Evolutionary conservation across 345 rosid species (phyloP), one percentile per base, ranked within the genome.

Genomic region (Hibiscus mutabilis): DNA sequence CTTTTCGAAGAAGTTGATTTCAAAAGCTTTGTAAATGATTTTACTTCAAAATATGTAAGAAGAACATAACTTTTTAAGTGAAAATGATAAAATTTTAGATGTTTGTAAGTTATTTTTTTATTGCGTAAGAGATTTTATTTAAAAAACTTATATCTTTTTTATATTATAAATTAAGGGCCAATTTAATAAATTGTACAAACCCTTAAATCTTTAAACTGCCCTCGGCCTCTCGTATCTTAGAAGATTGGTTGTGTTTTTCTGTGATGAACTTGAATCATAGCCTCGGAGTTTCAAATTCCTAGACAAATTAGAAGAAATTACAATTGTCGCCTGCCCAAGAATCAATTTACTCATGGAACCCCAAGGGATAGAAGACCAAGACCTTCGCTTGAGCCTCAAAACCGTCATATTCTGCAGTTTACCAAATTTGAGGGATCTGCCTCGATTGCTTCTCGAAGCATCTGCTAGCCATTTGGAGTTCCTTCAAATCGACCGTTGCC

Each of bases 291-390:
- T 60, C 19, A 60, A 60, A 16, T 31, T 6, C 21, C 44, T 60
- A 16, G 2, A 7, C 65, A 60, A 60, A 29, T 60, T 60, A 16
- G 44, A 60, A 12, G 21, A 15, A 15, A 57, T 24, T 4, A 22
- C 1, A 57, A 1, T 57, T 22, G 0, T 22, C 11, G 4, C 8
- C 16, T 57, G 61, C 61, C 33, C 16, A 24, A 24, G 12, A 24
- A 60, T 60, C 42, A 60, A 60, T 60, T 60, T 60, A 6, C 44
- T 33, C 65, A 31, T 60, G 44, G 65, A 60, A 16, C 65, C 65
- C 11, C 40, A 60, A 60, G 37, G 10, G 33, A 15, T 0, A 25
- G 64, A 60, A 60, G 64, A 60, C 64, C 49, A 37, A 40, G 4
- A 19, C 27, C 68, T 64, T 19, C 15, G 16, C 21, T 60, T 60